Evolutionary conservation across 1,139 yeast genomes (phyloP), one percentile per base, ranked within the genome.

Genomic region (Chernovozyma aurita): DNA sequence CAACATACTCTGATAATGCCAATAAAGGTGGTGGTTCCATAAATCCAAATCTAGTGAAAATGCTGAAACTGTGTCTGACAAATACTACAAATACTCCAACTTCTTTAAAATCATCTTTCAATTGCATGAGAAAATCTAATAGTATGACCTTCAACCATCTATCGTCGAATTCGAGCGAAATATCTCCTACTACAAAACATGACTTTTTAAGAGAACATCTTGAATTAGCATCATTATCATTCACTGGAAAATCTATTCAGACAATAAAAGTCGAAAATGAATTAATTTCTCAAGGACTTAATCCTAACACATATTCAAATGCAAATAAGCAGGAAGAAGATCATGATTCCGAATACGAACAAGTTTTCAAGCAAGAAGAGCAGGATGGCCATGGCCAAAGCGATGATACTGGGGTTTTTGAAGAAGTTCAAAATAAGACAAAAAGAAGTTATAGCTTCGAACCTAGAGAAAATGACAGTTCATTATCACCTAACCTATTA

Each of bases 161-260:
- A 7, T 15, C 18, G 18, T 21, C 28, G 18, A 32, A 4, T 16
- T 22, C 29, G 16, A 15, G 20, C n/a, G 4, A 42, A 1, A 14
- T 34, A 7, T 20, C 22, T 20, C 22, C 28, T 18, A 32, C 44
- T 3, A 14, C 34, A 5, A 37, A 40, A 17, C 46, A 46, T 18
- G 41, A 49, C 5, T 40, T 47, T 6, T 49, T 75, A 17, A 57
- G 65, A 32, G 57, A 55, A 36, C 79, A 77, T 24, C 49, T 76
- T 32, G 80, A 76, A 46, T 62, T 72, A 28, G 80, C 81, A 1
- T 68, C 80, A 0, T 40, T 73, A 4, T 72, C 78, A 1, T 70
- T 76, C 7, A 71, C 78, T 1, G 81, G 81, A 0, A 73, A 66
- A 46, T 59, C 78, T 1, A 59, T 74, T 4, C 55, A 61, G 38